Base-by-base conservation (phyloP, 768 basidiomycete genomes). In the Tephrocybe rancida region DNA sequence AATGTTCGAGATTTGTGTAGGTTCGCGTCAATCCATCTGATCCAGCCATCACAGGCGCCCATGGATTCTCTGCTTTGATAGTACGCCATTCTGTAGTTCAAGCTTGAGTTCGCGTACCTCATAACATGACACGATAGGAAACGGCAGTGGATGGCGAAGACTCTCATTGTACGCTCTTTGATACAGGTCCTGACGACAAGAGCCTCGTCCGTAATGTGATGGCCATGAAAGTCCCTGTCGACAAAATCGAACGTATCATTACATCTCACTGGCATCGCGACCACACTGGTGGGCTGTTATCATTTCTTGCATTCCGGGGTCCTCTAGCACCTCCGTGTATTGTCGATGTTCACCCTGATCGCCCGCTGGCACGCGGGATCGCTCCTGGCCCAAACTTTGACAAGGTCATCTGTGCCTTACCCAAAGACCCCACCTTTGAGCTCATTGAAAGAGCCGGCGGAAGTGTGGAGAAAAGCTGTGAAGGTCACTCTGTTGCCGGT, bases 181-280 rank as follows among this genome's bases (percentile, higher is more conserved):
- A 95, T 70, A 86, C 89, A 14, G 92, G 92, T 0, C 92, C 92
- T 8, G 92, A 94, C 63, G 81, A 83, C 14, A 74, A 73, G 21
- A 85, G 87, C 24, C 83, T 95, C 57, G 79, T 84, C n/a, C 84
- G 89, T 46, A 94, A 93, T 67, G 66, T 85, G 22, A 68, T 67
- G 5, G 81, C 85, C 3, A 76, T 94, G 75, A 73, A 83, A 19
- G 64, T 83, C 0, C 78, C 80, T 2, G 67, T 83, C 8, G 70
- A 77, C 29, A 67, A 73, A 34, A 75, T 95, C 59, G 80, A 82
- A 32, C 78, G 84, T 25, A 72, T 92, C 37, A 72, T 91, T 30
- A 78, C 83, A n/a, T 91, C 88, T 24, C 83, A 90, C 64, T 93
- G 91, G 92, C 90, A 89, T 62, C 74, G 79, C 51, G 87, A 89